Base-by-base conservation (phyloP, 257 asterid species). In the Striga asiatica region DNA sequence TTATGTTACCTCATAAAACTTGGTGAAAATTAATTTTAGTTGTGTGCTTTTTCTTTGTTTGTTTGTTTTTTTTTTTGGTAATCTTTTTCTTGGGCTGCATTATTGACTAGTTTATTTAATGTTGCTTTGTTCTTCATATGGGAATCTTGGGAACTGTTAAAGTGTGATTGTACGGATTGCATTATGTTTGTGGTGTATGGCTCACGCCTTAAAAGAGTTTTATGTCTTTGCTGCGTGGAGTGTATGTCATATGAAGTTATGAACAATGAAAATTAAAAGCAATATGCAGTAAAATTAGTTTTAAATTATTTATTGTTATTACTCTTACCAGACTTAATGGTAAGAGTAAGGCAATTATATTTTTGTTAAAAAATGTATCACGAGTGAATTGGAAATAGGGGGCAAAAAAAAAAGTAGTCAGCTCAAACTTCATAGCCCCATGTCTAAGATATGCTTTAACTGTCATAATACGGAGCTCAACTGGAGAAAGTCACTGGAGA, bases 1-100 rank as follows among this genome's bases (percentile, higher is more conserved):
- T 75, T 77, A 62, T 56, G 64, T 77, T 60, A 67, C 70, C 70
- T 72, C 69, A 42, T 79, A 48, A 67, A 8, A n/a, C n/a, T n/a
- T n/a, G n/a, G n/a, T n/a, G n/a, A n/a, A n/a, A n/a, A n/a, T n/a
- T n/a, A n/a, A n/a, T n/a, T n/a, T n/a, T n/a, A n/a, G n/a, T n/a
- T n/a, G n/a, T n/a, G n/a, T n/a, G n/a, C n/a, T 17, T 42, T 13
- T 53, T 12, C 49, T 10, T 10, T 54, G 28, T 10, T 16, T 22
- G 45, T n/a, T 5, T 41, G 48, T 3, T 41, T 13, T 41, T 5
- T 41, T 34, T 41, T 42, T n/a, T 63, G 53, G 21, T 34, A 0
- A 18, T 57, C 65, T 65, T 28, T 1, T 61, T 60, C 49, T 12
- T 48, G n/a, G n/a, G 52, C 53, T 41, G 12, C 51, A 32, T 41